phyloP scores from a whole-genome alignment of 2,329 filamentous ascomycete genomes.

The Aphanocladium album region DNA sequence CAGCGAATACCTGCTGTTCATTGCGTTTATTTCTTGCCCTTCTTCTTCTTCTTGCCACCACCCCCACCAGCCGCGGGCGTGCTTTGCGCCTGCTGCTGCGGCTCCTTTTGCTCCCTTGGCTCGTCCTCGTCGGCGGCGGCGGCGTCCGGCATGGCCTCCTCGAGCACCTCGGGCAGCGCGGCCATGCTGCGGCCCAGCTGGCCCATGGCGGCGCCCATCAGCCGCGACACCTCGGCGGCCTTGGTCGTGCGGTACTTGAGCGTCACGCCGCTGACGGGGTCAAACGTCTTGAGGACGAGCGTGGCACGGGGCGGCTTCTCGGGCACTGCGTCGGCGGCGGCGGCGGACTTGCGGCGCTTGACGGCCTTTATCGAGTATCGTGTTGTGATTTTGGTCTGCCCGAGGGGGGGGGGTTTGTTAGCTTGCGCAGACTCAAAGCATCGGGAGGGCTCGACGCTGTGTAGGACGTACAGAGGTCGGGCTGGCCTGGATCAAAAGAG shows the following conservation, averaged over 20 bases:
- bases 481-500: conserved; percentile 77
- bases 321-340: conserved; percentile 21
- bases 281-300: conserved; percentile 84
- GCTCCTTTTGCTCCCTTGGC: conserved; percentile 20
- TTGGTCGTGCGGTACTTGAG: conserved; percentile 92
- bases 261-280: conserved; percentile 72
- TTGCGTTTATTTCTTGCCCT: conserved; percentile 57
- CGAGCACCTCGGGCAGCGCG: conserved; percentile 42
- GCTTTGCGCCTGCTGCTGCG: conserved; percentile 11
- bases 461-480: conserved; percentile 65
- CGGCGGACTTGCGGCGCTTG: conserved; percentile 18
- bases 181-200: conserved; percentile 67
- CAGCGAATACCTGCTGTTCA: neutral
- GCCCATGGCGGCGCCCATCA: conserved; percentile 69
- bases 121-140: conserved; percentile 21
- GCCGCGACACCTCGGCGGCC: conserved; percentile 78
- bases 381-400: conserved; percentile 85
- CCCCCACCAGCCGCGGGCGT: conserved; percentile 26
- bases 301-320: conserved; percentile 56
- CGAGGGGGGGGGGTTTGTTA: neutral
- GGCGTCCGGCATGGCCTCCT: conserved; percentile 28
- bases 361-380: conserved; percentile 71
- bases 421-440: neutral
- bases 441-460: conserved; percentile 14
- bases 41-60: conserved; percentile 62